These are phyloP conservation scores for Claviceps paspali DNA, from an alignment of 2,329 filamentous ascomycete species.

Conservation along the genomic window DNA sequence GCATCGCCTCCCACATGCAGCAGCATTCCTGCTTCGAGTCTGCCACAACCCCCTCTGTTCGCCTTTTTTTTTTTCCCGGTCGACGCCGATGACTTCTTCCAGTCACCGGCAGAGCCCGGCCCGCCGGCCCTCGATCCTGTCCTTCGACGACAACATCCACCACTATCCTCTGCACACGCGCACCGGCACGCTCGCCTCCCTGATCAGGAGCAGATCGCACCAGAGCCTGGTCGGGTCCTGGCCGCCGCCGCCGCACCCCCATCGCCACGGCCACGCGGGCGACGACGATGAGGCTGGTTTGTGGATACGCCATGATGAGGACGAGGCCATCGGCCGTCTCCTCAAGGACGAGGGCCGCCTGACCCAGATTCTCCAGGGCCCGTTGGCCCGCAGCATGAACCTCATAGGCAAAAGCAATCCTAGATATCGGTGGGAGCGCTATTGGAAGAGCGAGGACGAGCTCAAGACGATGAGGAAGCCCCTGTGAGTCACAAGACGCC, in stretches of 20 bases:
- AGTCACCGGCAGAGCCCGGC: slow-evolving; percentile 11
- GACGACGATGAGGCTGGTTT: slow-evolving; percentile 19
- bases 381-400: slow-evolving; percentile 66
- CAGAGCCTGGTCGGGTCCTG: slow-evolving; percentile 16
- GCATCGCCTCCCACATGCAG: no score
- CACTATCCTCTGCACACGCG: slow-evolving; percentile 20
- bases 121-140: slow-evolving; percentile 18
- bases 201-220: slow-evolving; percentile 25
- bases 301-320: slow-evolving; percentile 15
- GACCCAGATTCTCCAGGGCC: slow-evolving; percentile 44
- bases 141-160: slow-evolving; percentile 17
- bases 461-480: slow-evolving; percentile 55
- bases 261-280: slow-evolving; percentile 8
- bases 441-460: slow-evolving; percentile 70
- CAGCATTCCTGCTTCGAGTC: no score
- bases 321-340: slow-evolving; percentile 30
- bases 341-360: slow-evolving; percentile 42
- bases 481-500: no score
- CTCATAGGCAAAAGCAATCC: slow-evolving; percentile 83
- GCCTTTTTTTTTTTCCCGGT: background rate
- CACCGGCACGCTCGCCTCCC: slow-evolving; percentile 21
- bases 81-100: slow-evolving; percentile 15
- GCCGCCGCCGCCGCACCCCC: no score
- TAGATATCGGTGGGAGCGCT: slow-evolving; percentile 70
- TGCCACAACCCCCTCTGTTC: background rate